Percentiles rank a stretch among this genome's conserved stretches.
phyloP scores from a whole-genome alignment of 257 asterid genomes.

The Solanum etuberosum region DNA sequence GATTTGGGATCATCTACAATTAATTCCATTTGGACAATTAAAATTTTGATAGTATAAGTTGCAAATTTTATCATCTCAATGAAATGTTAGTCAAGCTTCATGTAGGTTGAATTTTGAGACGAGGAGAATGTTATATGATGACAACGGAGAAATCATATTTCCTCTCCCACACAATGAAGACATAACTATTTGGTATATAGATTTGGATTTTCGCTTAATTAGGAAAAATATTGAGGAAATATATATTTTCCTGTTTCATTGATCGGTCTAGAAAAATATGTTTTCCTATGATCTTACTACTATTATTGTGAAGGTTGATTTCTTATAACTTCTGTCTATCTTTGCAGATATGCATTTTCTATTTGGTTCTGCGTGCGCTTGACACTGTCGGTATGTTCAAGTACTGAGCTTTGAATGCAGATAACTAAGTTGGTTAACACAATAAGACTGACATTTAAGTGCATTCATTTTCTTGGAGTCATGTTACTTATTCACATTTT shows the following conservation, averaged over 20 bases:
- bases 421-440: background rate
- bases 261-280: background rate
- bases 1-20: background rate
- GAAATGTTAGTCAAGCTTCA: background rate
- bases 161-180: background rate
- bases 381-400: constrained; percentile 86
- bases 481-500: background rate
- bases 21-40: background rate
- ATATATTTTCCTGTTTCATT: background rate
- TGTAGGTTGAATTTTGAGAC: background rate
- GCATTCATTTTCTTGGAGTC: background rate
- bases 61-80: background rate
- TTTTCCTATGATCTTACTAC: background rate
- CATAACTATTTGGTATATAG: background rate
- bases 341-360: constrained; percentile 86
- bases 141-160: background rate
- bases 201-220: background rate
- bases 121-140: background rate
- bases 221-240: background rate
- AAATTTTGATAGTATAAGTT: background rate
- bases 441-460: background rate
- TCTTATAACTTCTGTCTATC: background rate
- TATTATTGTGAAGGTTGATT: background rate
- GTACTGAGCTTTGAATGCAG: background rate
- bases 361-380: constrained; percentile 95